These are phyloP conservation scores for Endogone sp. DNA, from an alignment of 192 early-diverging fungal genomes.

Conservation along the genomic window DNA sequence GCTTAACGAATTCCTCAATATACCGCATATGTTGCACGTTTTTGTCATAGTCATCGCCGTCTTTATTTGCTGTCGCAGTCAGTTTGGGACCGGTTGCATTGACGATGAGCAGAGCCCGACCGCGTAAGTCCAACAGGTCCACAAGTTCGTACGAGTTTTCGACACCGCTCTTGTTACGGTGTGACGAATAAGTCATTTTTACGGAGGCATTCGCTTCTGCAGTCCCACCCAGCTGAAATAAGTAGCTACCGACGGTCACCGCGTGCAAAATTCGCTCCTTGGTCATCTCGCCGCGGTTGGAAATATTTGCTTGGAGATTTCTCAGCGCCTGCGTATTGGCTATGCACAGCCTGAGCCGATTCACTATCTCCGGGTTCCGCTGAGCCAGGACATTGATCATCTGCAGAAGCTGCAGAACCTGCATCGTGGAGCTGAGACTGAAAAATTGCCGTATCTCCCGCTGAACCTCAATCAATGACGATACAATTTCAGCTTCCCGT, in stretches of 20 bases:
- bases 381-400: neutral
- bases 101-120: neutral
- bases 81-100: neutral
- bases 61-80: no score
- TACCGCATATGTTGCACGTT: no score
- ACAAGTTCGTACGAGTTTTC: neutral
- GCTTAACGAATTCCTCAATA: no score
- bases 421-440: no score
- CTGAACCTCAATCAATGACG: no score
- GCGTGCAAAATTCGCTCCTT: slow-evolving; percentile 15
- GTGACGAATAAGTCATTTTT: neutral
- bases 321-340: neutral
- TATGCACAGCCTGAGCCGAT: neutral
- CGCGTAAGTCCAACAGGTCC: slow-evolving; percentile 1
- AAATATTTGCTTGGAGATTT: slow-evolving; percentile 9
- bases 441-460: no score
- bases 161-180: neutral
- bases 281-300: slow-evolving; percentile 10
- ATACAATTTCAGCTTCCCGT: no score
- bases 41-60: neutral
- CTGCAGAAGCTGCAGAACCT: slow-evolving; percentile 5
- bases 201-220: no score
- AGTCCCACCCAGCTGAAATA: slow-evolving; percentile 2
- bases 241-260: neutral
- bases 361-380: neutral